These are phyloP conservation scores for Aspergillus intermedius DNA, from an alignment of 2,329 filamentous ascomycete species.

Conservation along the genomic window DNA sequence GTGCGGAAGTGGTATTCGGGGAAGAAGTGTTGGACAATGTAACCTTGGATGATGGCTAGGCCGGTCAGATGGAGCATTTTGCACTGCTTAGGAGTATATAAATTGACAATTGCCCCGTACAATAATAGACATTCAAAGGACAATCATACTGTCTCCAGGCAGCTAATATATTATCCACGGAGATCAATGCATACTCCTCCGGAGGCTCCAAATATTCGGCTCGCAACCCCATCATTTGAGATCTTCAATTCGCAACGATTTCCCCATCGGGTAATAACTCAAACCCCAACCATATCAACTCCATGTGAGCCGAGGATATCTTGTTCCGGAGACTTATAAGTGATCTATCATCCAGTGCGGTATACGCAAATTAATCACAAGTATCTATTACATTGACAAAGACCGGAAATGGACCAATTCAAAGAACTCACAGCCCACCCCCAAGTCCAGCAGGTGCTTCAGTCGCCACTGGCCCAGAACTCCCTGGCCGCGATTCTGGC, in stretches of 20 bases:
- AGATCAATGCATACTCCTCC: too few relatives aligned
- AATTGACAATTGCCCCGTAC: neutral
- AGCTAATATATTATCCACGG: too few relatives aligned
- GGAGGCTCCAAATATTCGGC: too few relatives aligned
- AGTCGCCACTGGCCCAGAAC: conserved; percentile 24
- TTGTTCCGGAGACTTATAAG: neutral
- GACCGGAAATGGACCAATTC: neutral
- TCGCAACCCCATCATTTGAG: neutral
- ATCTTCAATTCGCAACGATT: conserved; percentile 2
- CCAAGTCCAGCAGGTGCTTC: conserved; percentile 20
- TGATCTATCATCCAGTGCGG: neutral
- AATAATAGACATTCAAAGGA: too few relatives aligned
- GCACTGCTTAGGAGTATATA: too few relatives aligned
- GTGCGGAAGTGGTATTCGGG: conserved; percentile 18
- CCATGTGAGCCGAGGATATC: conserved; percentile 4
- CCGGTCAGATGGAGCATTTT: conserved; percentile 8
- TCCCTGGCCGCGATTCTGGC: conserved; percentile 17
- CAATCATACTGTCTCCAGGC: too few relatives aligned
- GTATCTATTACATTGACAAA: too few relatives aligned
- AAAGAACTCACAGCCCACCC: conserved; percentile 8
- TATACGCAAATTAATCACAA: too few relatives aligned
- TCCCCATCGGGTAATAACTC: neutral
- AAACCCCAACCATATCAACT: neutral
- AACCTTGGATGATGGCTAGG: conserved; percentile 23
- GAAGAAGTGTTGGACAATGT: conserved; percentile 21